Base-by-base conservation (phyloP, 768 basidiomycete genomes). In the Gymnopilus junonius region DNA sequence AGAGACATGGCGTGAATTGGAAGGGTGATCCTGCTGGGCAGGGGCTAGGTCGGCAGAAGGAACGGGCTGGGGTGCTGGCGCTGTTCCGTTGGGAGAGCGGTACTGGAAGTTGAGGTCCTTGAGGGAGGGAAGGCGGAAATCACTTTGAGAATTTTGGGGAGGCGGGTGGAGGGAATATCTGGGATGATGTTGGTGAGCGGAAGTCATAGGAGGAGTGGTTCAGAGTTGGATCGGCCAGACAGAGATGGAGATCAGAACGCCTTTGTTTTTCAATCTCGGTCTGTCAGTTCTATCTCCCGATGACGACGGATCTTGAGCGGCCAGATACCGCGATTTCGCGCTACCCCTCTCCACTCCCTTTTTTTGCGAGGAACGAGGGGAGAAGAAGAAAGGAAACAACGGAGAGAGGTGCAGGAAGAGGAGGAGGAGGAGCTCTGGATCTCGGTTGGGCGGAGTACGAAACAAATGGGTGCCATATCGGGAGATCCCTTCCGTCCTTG, bases 41-140 rank as follows among this genome's bases (percentile, higher is more conserved):
- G 74, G 51, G 74, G 77, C 27, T 79, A 76, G 58, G 74, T 76
- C 46, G 72, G 73, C 21, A 56, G 68, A 14, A 37, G 60, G 40
- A 63, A 48, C 69, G 37, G 68, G 70, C 31, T 71, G 73, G 14
- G 63, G 68, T 8, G 56, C 62, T n/a, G 56, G 58, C 17, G 59
- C 51, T 11, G 56, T 27, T 29, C 67, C 66, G 40, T 56, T 69
- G 17, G 70, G 66, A 0, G 71, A 70, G 15, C 71, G 71, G 62
- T 70, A 72, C 55, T 66, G 67, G 74, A 92, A 90, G 72, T 90
- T 88, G 71, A 92, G 82, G 71, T 90, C 88, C 77, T 86, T 91
- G 73, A 92, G 82, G 20, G 89, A 89, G 0, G 90, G 90, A 4
- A 91, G 82, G 39, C 88, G 87, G 68, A 86, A 77, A 62, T 75